These are phyloP conservation scores for Penicillium hesseltinei DNA, from an alignment of 2,329 filamentous ascomycete species.

Conservation along the genomic window DNA sequence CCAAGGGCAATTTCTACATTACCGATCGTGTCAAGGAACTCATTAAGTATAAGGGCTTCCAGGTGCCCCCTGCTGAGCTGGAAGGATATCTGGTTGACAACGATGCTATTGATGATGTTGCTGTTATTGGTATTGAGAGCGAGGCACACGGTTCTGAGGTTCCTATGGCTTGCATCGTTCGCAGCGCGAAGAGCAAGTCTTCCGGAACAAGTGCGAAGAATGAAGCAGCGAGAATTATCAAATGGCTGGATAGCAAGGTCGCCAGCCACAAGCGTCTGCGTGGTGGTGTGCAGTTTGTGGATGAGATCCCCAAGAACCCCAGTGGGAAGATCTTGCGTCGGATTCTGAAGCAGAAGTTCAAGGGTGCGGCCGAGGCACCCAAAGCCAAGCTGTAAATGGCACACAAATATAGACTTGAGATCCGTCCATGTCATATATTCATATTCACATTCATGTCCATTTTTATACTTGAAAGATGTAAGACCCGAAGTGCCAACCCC, in stretches of 20 bases:
- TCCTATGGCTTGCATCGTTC: slow-evolving; percentile 64
- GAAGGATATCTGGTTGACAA: slow-evolving; percentile 55
- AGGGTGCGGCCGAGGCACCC: slow-evolving; percentile 34
- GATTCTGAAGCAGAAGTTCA: slow-evolving; percentile 45
- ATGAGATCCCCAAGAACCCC: slow-evolving; percentile 48
- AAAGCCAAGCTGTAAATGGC: slow-evolving; percentile 44
- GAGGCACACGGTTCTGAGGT: slow-evolving; percentile 64
- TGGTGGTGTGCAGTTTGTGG: slow-evolving; percentile 47
- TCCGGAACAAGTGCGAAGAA: slow-evolving; percentile 45
- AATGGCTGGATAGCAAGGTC: slow-evolving; percentile 45
- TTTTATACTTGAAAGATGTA: neutral
- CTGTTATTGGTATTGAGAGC: slow-evolving; percentile 63
- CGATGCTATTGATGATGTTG: slow-evolving; percentile 56
- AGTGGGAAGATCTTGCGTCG: slow-evolving; percentile 51
- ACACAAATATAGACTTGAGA: neutral
- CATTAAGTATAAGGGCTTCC: slow-evolving; percentile 69
- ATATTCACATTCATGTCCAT: neutral
- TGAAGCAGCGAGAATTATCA: slow-evolving; percentile 47
- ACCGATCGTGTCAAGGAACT: slow-evolving; percentile 75
- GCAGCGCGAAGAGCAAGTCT: slow-evolving; percentile 45
- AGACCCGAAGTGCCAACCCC: neutral
- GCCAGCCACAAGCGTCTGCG: slow-evolving; percentile 47
- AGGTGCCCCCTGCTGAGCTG: slow-evolving; percentile 67
- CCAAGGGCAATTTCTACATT: slow-evolving; percentile 79
- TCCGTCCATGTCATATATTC: neutral